These are phyloP conservation scores for Neurospora africana DNA, from an alignment of 495 filamentous ascomycete species.

Conservation along the genomic window DNA sequence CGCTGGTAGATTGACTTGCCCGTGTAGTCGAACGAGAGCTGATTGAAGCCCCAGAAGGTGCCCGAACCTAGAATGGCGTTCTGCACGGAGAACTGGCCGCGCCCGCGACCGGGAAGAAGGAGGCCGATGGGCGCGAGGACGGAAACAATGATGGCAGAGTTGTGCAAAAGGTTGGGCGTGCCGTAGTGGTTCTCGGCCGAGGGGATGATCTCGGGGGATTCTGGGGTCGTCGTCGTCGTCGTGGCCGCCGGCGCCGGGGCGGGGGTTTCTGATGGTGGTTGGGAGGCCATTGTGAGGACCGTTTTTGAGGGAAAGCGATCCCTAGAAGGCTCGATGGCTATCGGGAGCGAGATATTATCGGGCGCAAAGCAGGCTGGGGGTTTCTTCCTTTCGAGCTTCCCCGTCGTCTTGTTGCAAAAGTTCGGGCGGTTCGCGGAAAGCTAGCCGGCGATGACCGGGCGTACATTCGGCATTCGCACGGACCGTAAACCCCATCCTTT, in stretches of 20 bases:
- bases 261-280: not conserved
- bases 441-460: not conserved
- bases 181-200: slow-evolving; percentile 5
- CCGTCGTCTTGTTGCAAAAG: not conserved
- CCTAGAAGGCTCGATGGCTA: not conserved
- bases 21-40: slow-evolving; percentile 50
- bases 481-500: not conserved
- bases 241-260: not conserved
- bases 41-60: slow-evolving; percentile 52
- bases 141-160: slow-evolving; percentile 51
- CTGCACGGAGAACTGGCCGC: slow-evolving; percentile 45
- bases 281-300: not conserved
- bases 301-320: not conserved
- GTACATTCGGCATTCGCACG: not conserved
- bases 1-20: slow-evolving; percentile 38
- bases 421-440: not conserved
- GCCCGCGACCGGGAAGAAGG: slow-evolving; percentile 67
- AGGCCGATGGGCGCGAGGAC: slow-evolving; percentile 60
- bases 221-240: not conserved
- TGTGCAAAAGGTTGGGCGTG: slow-evolving; percentile 40
- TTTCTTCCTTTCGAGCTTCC: not conserved
- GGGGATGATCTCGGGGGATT: not conserved
- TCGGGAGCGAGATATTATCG: not conserved
- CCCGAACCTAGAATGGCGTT: slow-evolving; percentile 48
- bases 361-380: not conserved